A percentile compares a stretch with the other conserved stretches of the same genome.
Evolutionary conservation across 177 flowering plant genomes (phyloP).

Genomic region (Vitis hybrid): DNA sequence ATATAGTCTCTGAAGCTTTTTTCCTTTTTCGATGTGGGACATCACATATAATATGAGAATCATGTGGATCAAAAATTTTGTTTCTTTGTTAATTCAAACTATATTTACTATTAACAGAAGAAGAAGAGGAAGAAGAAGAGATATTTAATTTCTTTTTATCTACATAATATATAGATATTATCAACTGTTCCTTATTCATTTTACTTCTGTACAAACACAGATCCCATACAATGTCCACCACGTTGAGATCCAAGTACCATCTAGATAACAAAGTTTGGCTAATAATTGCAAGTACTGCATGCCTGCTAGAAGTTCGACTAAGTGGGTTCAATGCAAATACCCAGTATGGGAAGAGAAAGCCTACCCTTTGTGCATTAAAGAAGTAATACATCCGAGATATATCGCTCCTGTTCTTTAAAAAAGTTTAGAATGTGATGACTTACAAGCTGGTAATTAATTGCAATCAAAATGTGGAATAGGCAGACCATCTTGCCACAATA

Average conservation of each 20-base stretch:
- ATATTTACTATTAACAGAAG: no score
- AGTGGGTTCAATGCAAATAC: background rate
- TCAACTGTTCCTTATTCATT: no score
- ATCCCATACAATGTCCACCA: background rate
- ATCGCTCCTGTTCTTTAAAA: background rate
- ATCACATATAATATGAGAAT: no score
- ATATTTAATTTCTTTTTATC: no score
- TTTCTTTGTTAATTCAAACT: no score
- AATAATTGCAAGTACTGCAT: background rate
- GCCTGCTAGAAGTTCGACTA: background rate
- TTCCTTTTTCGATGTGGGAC: accelerated
- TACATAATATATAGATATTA: no score
- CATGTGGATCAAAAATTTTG: no score
- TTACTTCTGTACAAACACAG: no score
- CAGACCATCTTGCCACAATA: background rate
- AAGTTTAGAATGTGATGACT: background rate
- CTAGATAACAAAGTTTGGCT: background rate
- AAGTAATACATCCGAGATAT: background rate
- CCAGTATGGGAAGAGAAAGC: background rate
- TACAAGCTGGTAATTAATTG: background rate
- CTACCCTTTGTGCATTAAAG: background rate
- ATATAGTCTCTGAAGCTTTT: no score
- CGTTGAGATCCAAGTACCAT: background rate
- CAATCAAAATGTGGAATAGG: background rate
- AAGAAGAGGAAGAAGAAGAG: no score